Evolutionary conservation across 1,284 basidiomycete species (phyloP).

Genomic region (Puccinia novopanici): DNA sequence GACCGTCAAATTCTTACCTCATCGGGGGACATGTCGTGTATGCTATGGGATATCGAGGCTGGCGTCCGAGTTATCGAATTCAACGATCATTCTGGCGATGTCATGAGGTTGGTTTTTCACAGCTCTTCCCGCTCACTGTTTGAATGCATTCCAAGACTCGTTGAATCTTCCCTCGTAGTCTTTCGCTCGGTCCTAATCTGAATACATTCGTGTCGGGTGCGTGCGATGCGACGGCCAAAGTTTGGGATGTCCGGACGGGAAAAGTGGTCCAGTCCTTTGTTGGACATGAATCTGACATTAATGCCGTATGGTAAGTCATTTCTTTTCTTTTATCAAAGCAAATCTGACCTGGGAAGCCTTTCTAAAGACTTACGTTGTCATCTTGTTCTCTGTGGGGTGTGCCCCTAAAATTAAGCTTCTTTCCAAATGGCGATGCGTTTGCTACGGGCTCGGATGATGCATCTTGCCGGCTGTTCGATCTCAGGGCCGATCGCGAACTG

Average conservation of each 20-base stretch:
- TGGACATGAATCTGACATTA: conserved; percentile 98
- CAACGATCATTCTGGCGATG: conserved; percentile 97
- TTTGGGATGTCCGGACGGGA: conserved; percentile 96
- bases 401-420: conserved; percentile 72
- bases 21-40: conserved; percentile 99
- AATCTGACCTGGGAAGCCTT: background rate
- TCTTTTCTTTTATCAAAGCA: background rate
- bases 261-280: conserved; percentile 98
- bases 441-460: conserved; percentile 99
- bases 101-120: conserved; percentile 79
- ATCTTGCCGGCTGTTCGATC: conserved; percentile 94
- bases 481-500: conserved; percentile 92
- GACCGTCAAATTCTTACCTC: conserved; percentile 96
- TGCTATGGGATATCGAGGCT: conserved; percentile 99
- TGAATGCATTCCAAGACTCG: background rate
- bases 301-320: conserved; percentile 88
- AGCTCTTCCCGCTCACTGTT: background rate
- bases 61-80: conserved; percentile 94
- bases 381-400: no score
- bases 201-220: conserved; percentile 98
- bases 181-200: conserved; percentile 89
- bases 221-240: conserved; percentile 94
- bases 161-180: conserved; percentile 62
- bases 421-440: conserved; percentile 98
- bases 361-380: background rate